A percentile compares a stretch with the other conserved stretches of the same genome.
Conservation (phyloP, 306 rosid genomes). For the Rosa lucieae region DNA sequence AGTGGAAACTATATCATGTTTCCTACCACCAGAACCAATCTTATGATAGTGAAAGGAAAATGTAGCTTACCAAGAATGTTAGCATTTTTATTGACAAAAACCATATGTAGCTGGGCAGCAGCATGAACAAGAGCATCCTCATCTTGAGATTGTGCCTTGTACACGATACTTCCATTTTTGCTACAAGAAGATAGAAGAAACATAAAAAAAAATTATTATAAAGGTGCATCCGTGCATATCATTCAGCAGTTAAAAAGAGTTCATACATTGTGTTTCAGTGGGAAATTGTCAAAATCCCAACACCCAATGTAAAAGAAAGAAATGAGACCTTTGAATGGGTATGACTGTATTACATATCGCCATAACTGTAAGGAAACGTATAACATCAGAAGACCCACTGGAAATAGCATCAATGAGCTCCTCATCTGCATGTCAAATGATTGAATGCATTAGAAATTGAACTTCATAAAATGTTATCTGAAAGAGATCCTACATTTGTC, state of each 20-base stretch:
- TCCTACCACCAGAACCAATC: conserved; percentile 26
- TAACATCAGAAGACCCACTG: conserved; percentile 67
- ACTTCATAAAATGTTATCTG: conserved; percentile 21
- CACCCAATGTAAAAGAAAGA: conserved; percentile 10
- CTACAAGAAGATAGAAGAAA: conserved; percentile 42
- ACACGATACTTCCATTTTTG: conserved; percentile 80
- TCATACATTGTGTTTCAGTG: conserved; percentile 1
- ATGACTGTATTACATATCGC: conserved; percentile 93
- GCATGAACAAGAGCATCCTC: conserved; percentile 98
- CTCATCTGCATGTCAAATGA: conserved; percentile 58
- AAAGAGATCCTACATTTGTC: conserved; percentile 2
- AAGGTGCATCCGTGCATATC: background rate
- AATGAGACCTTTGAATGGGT: conserved; percentile 70
- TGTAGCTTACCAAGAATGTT: conserved; percentile 60
- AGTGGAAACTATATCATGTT: conserved; percentile 23
- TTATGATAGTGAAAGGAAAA: conserved; percentile 29
- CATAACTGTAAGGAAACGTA: conserved; percentile 82
- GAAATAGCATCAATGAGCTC: conserved; percentile 72
- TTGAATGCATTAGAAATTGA: conserved; percentile 30
- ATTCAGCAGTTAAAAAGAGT: conserved; percentile 2
- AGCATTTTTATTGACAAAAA: conserved; percentile 70
- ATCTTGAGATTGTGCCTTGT: conserved; percentile 98
- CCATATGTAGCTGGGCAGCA: conserved; percentile 84
- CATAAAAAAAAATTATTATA: conserved; percentile 27
- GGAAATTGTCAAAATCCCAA: conserved; percentile 15